These are phyloP conservation scores for Pseudocercospora musae DNA, from an alignment of 2,329 filamentous ascomycete genomes.

Conservation along the genomic window DNA sequence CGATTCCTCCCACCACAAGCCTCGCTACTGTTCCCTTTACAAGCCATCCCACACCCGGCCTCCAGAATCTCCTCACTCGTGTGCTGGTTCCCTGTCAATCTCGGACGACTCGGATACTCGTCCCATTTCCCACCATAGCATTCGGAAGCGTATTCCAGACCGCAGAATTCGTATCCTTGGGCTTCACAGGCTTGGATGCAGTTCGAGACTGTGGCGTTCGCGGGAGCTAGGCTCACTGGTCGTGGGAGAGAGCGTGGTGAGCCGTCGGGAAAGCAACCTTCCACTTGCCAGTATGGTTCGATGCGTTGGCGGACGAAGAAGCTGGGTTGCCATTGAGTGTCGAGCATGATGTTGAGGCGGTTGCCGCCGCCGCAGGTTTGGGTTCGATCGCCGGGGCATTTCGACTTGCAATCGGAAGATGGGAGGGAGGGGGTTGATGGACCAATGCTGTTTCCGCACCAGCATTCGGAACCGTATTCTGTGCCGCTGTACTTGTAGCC, in stretches of 20 bases:
- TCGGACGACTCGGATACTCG: conserved; percentile 8
- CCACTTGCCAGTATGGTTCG: conserved; percentile 23
- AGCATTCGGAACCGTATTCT: conserved; percentile 38
- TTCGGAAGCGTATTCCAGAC: conserved; percentile 31
- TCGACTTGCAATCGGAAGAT: conserved; percentile 23
- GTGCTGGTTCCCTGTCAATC: neutral
- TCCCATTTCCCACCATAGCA: conserved; percentile 22
- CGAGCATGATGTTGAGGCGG: conserved; percentile 15
- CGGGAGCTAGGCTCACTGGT: conserved; percentile 16
- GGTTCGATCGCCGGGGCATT: conserved; percentile 25
- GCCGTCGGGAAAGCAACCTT: conserved; percentile 29
- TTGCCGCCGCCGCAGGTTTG: conserved; percentile 28
- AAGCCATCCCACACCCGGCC: conserved; percentile 30
- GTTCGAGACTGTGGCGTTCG: conserved; percentile 29
- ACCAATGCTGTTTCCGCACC: conserved; percentile 10
- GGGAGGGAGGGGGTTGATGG: neutral
- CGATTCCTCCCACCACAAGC: conserved; percentile 30
- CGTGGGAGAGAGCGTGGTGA: conserved; percentile 21
- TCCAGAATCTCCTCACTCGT: conserved; percentile 21
- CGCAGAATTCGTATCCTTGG: conserved; percentile 26
- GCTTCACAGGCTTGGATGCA: conserved; percentile 29
- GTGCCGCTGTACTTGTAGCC: conserved; percentile 38
- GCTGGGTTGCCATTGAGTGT: conserved; percentile 25
- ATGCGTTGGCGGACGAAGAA: conserved; percentile 27
- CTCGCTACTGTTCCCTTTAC: conserved; percentile 32